These are phyloP conservation scores for Barnettozyma siamensis DNA, from an alignment of 805 yeast species.

Conservation along the genomic window DNA sequence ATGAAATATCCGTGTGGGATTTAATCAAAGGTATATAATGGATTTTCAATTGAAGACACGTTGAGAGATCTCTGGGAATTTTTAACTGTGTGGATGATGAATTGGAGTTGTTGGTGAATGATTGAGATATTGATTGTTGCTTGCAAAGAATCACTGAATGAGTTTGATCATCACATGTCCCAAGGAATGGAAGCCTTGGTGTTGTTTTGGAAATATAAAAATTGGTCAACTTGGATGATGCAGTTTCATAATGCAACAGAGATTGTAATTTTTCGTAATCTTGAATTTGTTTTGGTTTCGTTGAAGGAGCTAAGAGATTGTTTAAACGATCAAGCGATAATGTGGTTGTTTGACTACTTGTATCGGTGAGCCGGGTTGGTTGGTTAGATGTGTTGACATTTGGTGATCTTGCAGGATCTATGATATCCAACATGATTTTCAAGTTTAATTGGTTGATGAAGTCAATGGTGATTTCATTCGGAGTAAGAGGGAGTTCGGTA, in stretches of 20 bases:
- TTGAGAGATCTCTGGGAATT: constrained; percentile 24
- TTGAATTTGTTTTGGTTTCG: constrained; percentile 4
- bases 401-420: no score
- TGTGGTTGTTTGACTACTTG: no score
- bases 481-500: background rate
- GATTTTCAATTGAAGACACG: constrained; percentile 26
- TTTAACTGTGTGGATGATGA: constrained; percentile 13
- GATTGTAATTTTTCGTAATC: constrained; percentile 12
- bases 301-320: constrained; percentile 1
- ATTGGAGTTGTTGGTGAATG: background rate
- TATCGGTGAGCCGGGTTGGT: no score
- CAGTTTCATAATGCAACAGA: constrained; percentile 29
- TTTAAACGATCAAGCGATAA: constrained; percentile 4
- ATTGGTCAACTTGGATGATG: constrained; percentile 35
- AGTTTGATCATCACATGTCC: constrained; percentile 40
- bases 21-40: constrained; percentile 54
- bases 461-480: constrained; percentile 1
- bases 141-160: constrained; percentile 18
- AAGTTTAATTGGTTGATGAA: constrained; percentile 18
- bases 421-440: constrained; percentile 3
- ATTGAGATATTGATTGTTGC: constrained; percentile 19
- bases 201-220: constrained; percentile 37
- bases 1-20: constrained; percentile 55
- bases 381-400: no score
- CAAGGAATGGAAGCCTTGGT: constrained; percentile 37